Evolutionary conservation across 805 yeast genomes (phyloP).

Genomic region (Metschnikowia noctiluminum): DNA sequence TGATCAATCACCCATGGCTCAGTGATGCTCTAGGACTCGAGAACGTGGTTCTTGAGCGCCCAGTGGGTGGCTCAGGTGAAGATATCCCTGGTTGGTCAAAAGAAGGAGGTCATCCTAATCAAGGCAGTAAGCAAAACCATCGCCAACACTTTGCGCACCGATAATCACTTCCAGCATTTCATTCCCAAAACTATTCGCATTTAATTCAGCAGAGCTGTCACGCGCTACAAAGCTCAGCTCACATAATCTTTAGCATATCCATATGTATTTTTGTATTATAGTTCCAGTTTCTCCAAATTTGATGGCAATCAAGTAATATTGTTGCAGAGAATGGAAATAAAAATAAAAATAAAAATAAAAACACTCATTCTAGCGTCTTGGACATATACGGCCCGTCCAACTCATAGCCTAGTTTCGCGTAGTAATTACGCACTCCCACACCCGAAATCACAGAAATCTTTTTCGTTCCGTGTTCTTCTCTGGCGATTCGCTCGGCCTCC

Average conservation of each 20-base stretch:
- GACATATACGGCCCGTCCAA: constrained; percentile 98
- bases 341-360: too few species aligned
- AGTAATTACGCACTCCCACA: constrained; percentile 96
- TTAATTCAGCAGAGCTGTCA: constrained; percentile 3
- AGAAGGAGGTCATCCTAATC: constrained; percentile 42
- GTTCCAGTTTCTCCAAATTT: neutral
- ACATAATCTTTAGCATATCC: constrained; percentile 4
- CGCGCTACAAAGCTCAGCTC: neutral
- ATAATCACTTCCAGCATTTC: neutral
- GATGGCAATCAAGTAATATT: neutral
- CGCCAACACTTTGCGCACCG: constrained; percentile 11
- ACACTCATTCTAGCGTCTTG: constrained; percentile 27
- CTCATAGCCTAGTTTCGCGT: constrained; percentile 84
- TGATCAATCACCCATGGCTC: constrained; percentile 84
- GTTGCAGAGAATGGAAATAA: neutral
- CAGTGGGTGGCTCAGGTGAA: constrained; percentile 74
- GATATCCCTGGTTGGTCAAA: constrained; percentile 90
- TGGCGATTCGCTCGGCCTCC: constrained; percentile 94
- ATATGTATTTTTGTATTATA: constrained; percentile 5
- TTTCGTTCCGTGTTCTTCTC: constrained; percentile 88
- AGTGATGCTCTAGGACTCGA: constrained; percentile 76
- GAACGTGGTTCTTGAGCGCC: constrained; percentile 65
- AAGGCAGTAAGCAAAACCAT: constrained; percentile 10
- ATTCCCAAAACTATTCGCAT: constrained; percentile 3
- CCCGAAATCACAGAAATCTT: constrained; percentile 95